Evolutionary conservation across 1,284 basidiomycete species (phyloP), one percentile per base, ranked within the genome.

Genomic region (Sporisorium graminicola): DNA sequence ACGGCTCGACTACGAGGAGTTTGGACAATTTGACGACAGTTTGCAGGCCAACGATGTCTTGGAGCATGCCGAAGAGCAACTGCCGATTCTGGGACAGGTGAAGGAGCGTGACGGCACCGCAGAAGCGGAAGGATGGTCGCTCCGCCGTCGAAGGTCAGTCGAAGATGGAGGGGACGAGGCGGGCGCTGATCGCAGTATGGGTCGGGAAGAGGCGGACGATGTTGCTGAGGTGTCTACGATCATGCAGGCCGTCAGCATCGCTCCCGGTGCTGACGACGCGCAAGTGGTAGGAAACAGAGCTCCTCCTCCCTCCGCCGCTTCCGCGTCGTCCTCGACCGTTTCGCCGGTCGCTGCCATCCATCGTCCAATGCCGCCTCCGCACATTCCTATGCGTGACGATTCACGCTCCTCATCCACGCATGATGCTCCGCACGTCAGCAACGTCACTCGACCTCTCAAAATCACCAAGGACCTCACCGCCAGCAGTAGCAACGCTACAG

Each of bases 141-240:
- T 74, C 5, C 72, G 66, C 8, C 65, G 73, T 13, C 35, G 61
- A 35, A 47, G 35, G 5, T 68, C 61, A 10, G 52, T 55, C 14
- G 69, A 62, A 12, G 62, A 61, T 12, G 65, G 60, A 13, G 49
- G 46, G 31, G 53, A 70, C 20, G 53, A 58, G 27, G 57, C 72
- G 12, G 59, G 55, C 33, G 49, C 8, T 13, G 67, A 54, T 7
- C 50, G 37, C 10, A 35, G 29, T 42, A 52, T 52, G 29, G 57
- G 10, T 29, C 58, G 44, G 20, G 71, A 69, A 14, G 69, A 75
- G 20, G 67, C 54, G 3, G 61, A 76, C 12, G 74, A 76, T 20
- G 74, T 65, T 29, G 74, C 74, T 2, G 74, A 76, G 33, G 74
- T 76, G 3, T 68, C 68, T 16, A 58, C 60, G 29, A 70, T 75